Evolutionary conservation across 345 rosid genomes (phyloP).

Genomic region (Linum lewisii): DNA sequence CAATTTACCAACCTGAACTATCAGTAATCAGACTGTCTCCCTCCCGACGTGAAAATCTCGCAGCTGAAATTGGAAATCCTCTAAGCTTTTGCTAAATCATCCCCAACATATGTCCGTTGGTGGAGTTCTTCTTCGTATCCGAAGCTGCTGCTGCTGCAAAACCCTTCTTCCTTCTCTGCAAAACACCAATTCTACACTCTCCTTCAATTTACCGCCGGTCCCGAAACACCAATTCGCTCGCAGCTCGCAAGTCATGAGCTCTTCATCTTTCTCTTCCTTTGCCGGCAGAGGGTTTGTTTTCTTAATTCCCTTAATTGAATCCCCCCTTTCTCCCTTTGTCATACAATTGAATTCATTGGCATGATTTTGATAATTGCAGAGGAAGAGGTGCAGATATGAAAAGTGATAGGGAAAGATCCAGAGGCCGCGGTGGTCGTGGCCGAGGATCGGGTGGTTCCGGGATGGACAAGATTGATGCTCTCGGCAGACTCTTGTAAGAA

Average conservation of each 20-base stretch:
- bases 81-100: too few species aligned
- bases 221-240: background rate
- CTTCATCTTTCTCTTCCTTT: background rate
- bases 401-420: constrained; percentile 32
- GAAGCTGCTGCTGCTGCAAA: background rate
- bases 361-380: constrained; percentile 13
- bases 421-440: constrained; percentile 26
- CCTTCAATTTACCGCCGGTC: background rate
- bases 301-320: background rate
- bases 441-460: constrained; percentile 24
- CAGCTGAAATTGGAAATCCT: too few species aligned
- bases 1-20: too few species aligned
- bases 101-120: too few species aligned
- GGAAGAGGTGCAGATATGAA: constrained; percentile 36
- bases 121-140: background rate
- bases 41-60: too few species aligned
- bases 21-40: too few species aligned
- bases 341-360: background rate
- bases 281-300: background rate
- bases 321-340: background rate
- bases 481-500: constrained; percentile 84
- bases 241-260: background rate
- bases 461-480: constrained; percentile 63
- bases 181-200: background rate
- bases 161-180: background rate